These are phyloP conservation scores for Gossypium gossypioides DNA, from an alignment of 441 rosid species.

Conservation along the genomic window DNA sequence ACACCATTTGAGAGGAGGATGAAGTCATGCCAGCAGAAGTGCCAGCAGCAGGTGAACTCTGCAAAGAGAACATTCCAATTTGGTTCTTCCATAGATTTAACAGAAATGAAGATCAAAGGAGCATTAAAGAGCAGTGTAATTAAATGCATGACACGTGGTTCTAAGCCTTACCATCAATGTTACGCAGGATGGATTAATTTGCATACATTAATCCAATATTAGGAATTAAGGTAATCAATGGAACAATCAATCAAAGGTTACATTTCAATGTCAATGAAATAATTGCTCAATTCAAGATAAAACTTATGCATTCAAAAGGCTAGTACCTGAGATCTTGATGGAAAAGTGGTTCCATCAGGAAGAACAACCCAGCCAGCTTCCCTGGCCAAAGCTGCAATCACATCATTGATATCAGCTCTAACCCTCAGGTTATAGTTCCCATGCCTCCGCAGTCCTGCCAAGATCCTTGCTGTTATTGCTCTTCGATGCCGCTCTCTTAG, in stretches of 20 bases:
- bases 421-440: constrained; percentile 97
- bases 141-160: not conserved
- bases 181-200: not conserved
- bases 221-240: not conserved
- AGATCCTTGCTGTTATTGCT: constrained; percentile 94
- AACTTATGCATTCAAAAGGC: constrained; percentile 12
- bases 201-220: not conserved
- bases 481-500: constrained; percentile 92
- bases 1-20: constrained; percentile 52
- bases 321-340: constrained; percentile 84
- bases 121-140: constrained; percentile 9
- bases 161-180: not conserved
- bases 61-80: constrained; percentile 18
- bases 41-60: constrained; percentile 69
- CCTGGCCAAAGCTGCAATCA: constrained; percentile 95
- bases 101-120: constrained; percentile 7
- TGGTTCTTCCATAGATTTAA: not conserved
- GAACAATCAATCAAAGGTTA: not conserved
- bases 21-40: constrained; percentile 40
- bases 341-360: constrained; percentile 98
- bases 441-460: constrained; percentile 93
- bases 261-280: not conserved
- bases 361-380: constrained; percentile 99
- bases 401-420: constrained; percentile 98
- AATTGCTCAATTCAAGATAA: not conserved